These are phyloP conservation scores for Trypanosoma brucei DNA, from an alignment of 208 protist genomes.

Conservation along the genomic window DNA sequence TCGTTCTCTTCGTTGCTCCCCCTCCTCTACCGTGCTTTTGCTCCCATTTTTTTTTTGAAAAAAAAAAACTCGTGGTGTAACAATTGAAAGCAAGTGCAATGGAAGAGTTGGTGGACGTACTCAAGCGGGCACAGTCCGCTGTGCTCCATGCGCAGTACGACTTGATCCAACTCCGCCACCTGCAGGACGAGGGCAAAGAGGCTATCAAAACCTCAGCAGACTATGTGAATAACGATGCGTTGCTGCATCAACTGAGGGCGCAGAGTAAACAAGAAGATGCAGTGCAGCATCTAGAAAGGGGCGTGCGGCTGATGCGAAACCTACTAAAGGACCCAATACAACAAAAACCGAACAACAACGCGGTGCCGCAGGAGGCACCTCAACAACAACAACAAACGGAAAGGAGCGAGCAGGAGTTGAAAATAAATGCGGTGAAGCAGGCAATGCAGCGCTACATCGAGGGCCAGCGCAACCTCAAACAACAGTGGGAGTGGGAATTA, in stretches of 20 bases:
- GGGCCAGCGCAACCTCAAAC: constrained; percentile 27
- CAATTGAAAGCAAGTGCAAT: constrained; percentile 14
- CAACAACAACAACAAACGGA: constrained; percentile 32
- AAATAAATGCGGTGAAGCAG: constrained; percentile 34
- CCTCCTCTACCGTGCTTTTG: too few species aligned
- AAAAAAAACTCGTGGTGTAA: too few species aligned
- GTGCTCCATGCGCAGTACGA: constrained; percentile 36
- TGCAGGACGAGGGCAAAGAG: constrained; percentile 16
- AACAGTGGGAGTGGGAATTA: constrained; percentile 11
- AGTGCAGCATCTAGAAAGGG: constrained; percentile 29
- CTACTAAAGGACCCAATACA: constrained; percentile 14
- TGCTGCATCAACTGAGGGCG: constrained; percentile 23
- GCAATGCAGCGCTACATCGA: constrained; percentile 62
- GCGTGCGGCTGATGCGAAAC: constrained; percentile 22
- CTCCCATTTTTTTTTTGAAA: too few species aligned
- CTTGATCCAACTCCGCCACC: constrained; percentile 24
- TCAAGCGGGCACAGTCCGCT: constrained; percentile 35
- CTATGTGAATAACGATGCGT: neutral
- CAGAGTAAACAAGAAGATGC: constrained; percentile 46
- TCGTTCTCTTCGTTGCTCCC: too few species aligned
- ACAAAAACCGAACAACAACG: neutral
- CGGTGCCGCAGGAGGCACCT: constrained; percentile 19
- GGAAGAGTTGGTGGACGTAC: constrained; percentile 35
- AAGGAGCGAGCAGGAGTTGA: constrained; percentile 40
- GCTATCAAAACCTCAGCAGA: neutral